Percentiles rank a stretch among this genome's conserved stretches.
Evolutionary conservation across 495 filamentous ascomycete species (phyloP).

Genomic region (Aspergillus indologenus): DNA sequence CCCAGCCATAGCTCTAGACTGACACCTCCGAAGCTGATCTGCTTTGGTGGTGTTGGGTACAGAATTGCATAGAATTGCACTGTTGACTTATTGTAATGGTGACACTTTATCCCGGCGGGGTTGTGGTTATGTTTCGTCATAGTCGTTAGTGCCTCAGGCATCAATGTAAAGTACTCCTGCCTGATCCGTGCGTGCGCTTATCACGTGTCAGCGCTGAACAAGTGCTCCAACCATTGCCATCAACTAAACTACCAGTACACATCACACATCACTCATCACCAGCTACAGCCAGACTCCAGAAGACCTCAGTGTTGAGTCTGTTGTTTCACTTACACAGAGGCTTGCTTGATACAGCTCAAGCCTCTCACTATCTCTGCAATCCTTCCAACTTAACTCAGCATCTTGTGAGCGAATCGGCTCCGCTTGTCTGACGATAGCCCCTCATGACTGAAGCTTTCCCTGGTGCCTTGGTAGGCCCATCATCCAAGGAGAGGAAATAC

Average conservation of each 20-base stretch:
- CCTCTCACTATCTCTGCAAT: background rate
- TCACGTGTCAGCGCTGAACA: slow-evolving; percentile 2
- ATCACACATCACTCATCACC: background rate
- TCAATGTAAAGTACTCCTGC: background rate
- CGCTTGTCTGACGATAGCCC: background rate
- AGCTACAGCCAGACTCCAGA: background rate
- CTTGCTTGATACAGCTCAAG: no score
- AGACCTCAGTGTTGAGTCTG: background rate
- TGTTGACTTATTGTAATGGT: background rate
- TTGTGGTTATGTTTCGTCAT: slow-evolving; percentile 4
- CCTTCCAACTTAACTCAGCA: background rate
- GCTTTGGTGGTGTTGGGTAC: background rate
- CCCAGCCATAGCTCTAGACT: slow-evolving; percentile 1
- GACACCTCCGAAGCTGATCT: background rate
- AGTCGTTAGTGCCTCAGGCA: background rate
- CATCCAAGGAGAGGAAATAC: slow-evolving; percentile 90
- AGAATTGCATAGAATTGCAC: background rate
- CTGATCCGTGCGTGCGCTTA: background rate
- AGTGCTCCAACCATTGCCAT: background rate
- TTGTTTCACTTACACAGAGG: background rate
- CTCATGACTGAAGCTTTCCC: slow-evolving; percentile 42
- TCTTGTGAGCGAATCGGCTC: background rate
- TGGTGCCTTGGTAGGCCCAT: slow-evolving; percentile 52
- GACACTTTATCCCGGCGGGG: slow-evolving; percentile 7
- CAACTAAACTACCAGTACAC: background rate